Evolutionary conservation across 768 basidiomycete species (phyloP).

Genomic region (Tylopilus rubrobrunneus): DNA sequence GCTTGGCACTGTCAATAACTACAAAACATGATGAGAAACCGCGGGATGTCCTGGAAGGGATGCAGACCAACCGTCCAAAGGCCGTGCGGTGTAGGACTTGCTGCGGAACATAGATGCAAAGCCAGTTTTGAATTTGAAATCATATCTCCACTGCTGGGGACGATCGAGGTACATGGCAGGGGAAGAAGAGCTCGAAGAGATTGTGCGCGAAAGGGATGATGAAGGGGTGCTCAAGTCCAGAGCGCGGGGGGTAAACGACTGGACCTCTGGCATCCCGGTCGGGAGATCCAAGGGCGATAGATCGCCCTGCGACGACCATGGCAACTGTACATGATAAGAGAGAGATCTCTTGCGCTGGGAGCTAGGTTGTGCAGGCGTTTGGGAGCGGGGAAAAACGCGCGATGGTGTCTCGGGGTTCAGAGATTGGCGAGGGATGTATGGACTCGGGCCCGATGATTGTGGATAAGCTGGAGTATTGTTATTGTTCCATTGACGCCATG

Average conservation of each 20-base stretch:
- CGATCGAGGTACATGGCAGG: constrained; percentile 19
- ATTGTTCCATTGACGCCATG: constrained; percentile 4
- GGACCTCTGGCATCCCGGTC: constrained; percentile 17
- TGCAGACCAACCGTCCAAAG: constrained; percentile 16
- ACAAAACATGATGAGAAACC: neutral
- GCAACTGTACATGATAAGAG: neutral
- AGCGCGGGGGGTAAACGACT: constrained; percentile 10
- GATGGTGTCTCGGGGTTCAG: constrained; percentile 6
- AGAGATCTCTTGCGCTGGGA: constrained; percentile 3
- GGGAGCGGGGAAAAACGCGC: constrained; percentile 7
- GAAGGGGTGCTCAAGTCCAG: constrained; percentile 24
- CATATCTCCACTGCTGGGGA: constrained; percentile 28
- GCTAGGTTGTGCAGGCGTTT: neutral
- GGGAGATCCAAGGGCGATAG: constrained; percentile 20
- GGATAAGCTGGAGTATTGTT: constrained; percentile 3
- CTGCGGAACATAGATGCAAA: constrained; percentile 29
- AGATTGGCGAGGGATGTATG: constrained; percentile 28
- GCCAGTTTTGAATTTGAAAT: constrained; percentile 31
- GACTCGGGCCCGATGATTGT: constrained; percentile 25
- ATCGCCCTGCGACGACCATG: constrained; percentile 19
- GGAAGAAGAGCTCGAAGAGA: constrained; percentile 14
- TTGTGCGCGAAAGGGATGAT: constrained; percentile 20
- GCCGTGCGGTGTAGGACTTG: constrained; percentile 13
- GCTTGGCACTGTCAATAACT: constrained; percentile 27
- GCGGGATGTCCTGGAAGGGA: neutral